phyloP scores from a whole-genome alignment of 768 basidiomycete species.

The Mycena olivaceomarginata region DNA sequence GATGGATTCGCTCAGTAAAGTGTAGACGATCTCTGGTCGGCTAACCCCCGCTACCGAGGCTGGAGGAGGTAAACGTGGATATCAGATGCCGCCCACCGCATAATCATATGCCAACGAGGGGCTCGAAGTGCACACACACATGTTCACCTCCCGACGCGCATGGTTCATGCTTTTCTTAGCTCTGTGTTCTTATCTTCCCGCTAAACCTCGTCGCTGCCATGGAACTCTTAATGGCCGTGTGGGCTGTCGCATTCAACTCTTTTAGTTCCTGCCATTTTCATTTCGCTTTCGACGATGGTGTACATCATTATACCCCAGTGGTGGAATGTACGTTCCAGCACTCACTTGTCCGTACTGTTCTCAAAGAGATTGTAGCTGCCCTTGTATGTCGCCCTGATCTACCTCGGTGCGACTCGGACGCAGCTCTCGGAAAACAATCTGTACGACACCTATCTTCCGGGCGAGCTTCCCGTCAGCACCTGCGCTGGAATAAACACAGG shows the following conservation, averaged over 20 bases:
- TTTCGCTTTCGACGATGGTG: neutral
- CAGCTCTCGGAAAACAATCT: slow-evolving; percentile 26
- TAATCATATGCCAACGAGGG: neutral
- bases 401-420: slow-evolving; percentile 37
- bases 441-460: slow-evolving; percentile 38
- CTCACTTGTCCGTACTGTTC: neutral
- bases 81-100: no score
- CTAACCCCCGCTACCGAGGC: no score
- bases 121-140: neutral
- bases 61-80: no score
- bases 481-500: slow-evolving; percentile 39
- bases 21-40: no score
- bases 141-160: neutral
- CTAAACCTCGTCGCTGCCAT: neutral
- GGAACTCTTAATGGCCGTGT: neutral
- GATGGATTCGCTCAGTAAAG: no score
- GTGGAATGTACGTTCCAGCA: slow-evolving; percentile 18
- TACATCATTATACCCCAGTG: slow-evolving; percentile 30
- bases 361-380: slow-evolving; percentile 27
- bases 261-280: neutral
- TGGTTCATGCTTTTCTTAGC: neutral
- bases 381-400: slow-evolving; percentile 34
- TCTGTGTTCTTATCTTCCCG: neutral
- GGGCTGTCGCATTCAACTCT: neutral
- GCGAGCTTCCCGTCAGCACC: slow-evolving; percentile 23